phyloP scores from a whole-genome alignment of 345 rosid species.

The Salix koriyanagi region DNA sequence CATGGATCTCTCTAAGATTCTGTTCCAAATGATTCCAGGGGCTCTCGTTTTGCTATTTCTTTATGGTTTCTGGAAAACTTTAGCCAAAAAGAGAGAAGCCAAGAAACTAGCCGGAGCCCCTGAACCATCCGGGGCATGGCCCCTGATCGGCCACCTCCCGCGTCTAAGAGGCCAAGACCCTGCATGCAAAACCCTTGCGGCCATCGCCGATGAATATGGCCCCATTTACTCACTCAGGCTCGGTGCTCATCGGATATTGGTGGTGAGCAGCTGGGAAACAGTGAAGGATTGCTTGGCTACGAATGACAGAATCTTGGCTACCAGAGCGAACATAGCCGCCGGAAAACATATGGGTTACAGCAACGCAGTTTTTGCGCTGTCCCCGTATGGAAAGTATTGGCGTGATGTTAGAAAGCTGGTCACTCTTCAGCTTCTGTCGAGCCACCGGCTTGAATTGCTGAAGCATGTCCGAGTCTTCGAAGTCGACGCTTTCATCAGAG shows the following conservation, averaged over 20 bases:
- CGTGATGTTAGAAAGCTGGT: constrained; percentile 55
- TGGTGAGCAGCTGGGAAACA: constrained; percentile 42
- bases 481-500: constrained; percentile 36
- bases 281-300: constrained; percentile 49
- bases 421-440: constrained; percentile 52
- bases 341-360: constrained; percentile 60
- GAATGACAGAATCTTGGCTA: constrained; percentile 49
- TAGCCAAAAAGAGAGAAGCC: neutral
- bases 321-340: constrained; percentile 43
- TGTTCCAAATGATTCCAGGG: neutral
- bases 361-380: constrained; percentile 42
- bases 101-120: constrained; percentile 21
- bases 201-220: constrained; percentile 45
- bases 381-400: constrained; percentile 66
- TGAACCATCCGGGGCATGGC: constrained; percentile 52
- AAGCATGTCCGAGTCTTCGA: constrained; percentile 44
- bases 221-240: constrained; percentile 53
- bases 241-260: constrained; percentile 32
- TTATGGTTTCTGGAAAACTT: neutral
- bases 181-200: constrained; percentile 38
- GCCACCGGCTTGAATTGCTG: constrained; percentile 38
- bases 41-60: constrained; percentile 1
- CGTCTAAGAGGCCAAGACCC: constrained; percentile 38
- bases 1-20: neutral
- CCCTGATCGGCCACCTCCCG: constrained; percentile 62